Percentiles rank a stretch among this genome's conserved stretches.
Evolutionary conservation across 345 rosid species (phyloP).

Genomic region (Camelina laxa): DNA sequence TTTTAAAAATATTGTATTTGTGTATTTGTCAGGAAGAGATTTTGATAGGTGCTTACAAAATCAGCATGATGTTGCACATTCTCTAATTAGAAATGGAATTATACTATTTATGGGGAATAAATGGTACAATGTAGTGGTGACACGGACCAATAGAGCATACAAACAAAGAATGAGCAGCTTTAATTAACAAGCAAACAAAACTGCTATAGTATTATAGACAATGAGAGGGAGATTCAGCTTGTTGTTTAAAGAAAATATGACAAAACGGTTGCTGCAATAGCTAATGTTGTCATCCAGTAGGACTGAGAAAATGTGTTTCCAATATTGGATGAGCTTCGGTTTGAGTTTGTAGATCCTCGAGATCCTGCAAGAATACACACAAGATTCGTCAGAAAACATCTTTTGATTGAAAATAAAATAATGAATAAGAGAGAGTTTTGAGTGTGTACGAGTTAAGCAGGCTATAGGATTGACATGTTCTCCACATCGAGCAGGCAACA

Average conservation of each 20-base stretch:
- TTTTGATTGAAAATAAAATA: neutral
- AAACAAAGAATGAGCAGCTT: slow-evolving; percentile 2
- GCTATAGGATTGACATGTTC: slow-evolving; percentile 64
- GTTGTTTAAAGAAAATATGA: slow-evolving; percentile 13
- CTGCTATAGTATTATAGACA: neutral
- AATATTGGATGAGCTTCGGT: slow-evolving; percentile 25
- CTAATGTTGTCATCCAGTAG: slow-evolving; percentile 38
- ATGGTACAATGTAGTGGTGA: slow-evolving; percentile 14
- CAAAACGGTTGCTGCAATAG: slow-evolving; percentile 14
- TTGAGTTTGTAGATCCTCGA: slow-evolving; percentile 35
- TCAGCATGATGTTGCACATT: neutral
- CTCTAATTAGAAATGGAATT: neutral
- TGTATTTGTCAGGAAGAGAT: too few species aligned
- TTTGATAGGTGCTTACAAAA: too few species aligned
- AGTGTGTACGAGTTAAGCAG: slow-evolving; percentile 52
- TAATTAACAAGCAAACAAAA: slow-evolving; percentile 8
- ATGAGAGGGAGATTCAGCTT: slow-evolving; percentile 22
- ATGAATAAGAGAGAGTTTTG: neutral
- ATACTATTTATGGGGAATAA: neutral
- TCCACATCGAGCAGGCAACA: slow-evolving; percentile 74
- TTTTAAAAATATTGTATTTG: too few species aligned
- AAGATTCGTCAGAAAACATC: slow-evolving; percentile 4
- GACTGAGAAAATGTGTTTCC: slow-evolving; percentile 19
- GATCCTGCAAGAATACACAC: slow-evolving; percentile 32
- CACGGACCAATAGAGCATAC: neutral